Base-by-base conservation (phyloP, 768 basidiomycete genomes). In the Hygrophoropsis aurantiaca region DNA sequence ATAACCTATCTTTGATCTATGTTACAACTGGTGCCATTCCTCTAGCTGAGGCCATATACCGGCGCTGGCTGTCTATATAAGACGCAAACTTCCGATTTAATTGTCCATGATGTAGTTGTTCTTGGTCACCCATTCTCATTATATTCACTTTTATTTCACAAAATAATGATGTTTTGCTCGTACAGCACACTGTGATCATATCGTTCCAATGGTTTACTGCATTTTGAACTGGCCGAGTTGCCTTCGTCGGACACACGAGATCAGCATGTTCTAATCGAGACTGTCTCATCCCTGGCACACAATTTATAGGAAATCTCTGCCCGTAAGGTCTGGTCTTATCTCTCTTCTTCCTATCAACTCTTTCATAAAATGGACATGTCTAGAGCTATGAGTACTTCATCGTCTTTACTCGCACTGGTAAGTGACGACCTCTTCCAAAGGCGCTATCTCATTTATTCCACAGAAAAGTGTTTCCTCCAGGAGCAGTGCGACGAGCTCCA, bases 1-100 rank as follows among this genome's bases (percentile, higher is more conserved):
- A 93, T 66, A 97, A 97, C 56, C 73, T 97, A 20, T 84, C 88
- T 15, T 68, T 90, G 37, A 85, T 95, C 23, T 94, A 84, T 66
- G 80, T 86, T 6, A 78, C 80, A 43, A 91, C 88, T 2, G 92
- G 90, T 2, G 87, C 88, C 1, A 74, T 76, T 2, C 75, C 81
- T 0, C 62, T 91, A 21, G 91, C 89, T 3, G 78, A 87, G 53
- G 72, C 71, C 1, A 68, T 92, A 41, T 88, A 87, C 57, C 75
- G 81, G 33, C 79, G 79, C 25, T 95, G 93, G 92, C 69, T 95
- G n/a, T 88, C 88, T 2, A 65, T 94, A 32, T 89, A 61, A 74
- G 19, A 33, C 38, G 13, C 27, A 27, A 20, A 21, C 19, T 16
- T 4, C 25, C 20, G 42, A 19, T 26, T 11, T 18, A 35, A 35